Evolutionary conservation across 2,329 filamentous ascomycete species (phyloP), one percentile per base, ranked within the genome.

Genomic region (Aspergillus spinulosporus): DNA sequence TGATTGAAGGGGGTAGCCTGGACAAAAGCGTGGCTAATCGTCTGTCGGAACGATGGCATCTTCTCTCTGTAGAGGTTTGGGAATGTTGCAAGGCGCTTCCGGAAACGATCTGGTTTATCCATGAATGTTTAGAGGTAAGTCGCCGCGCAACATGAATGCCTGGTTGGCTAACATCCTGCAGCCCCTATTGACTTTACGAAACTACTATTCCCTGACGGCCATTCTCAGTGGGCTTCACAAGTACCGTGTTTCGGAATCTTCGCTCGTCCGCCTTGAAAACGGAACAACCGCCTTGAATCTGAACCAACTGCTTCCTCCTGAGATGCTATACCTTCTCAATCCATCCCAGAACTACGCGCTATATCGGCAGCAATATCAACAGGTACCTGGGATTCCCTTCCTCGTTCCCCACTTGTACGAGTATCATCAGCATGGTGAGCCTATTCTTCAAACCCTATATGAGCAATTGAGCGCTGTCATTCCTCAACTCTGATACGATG

Each of bases 191-290:
- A 37, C 31, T 15, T 54, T 62, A 12, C 61, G 61, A 34, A 72
- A 75, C 52, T 76, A 76, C 49, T 67, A 76, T 42, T 72, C 74
- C 2, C 62, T 72, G 11, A 70, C 70, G 5, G 73, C 74, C 6
- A 63, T 75, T 14, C 57, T 74, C 3, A 64, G 67, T 26, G 74
- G 74, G 4, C 63, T 76, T 4, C 69, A 70, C n/a, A 68, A 65
- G 48, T 70, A 71, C 43, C 67, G 64, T 44, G 64, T 68, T 28
- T 61, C 64, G 2, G 65, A 64, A 11, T 62, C 67, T 5, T 63
- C 60, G 40, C 54, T 60, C 11, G 54, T 54, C 31, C 59, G 61
- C 21, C 47, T 51, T 4, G 56, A 59, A 15, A 56, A 53, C 14
- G 44, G 53, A 26, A 59, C 62, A 9, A 56, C 58, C 34, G 59